These are phyloP conservation scores for Aureobasidium sp. DNA, from an alignment of 2,329 filamentous ascomycete genomes.

Conservation along the genomic window DNA sequence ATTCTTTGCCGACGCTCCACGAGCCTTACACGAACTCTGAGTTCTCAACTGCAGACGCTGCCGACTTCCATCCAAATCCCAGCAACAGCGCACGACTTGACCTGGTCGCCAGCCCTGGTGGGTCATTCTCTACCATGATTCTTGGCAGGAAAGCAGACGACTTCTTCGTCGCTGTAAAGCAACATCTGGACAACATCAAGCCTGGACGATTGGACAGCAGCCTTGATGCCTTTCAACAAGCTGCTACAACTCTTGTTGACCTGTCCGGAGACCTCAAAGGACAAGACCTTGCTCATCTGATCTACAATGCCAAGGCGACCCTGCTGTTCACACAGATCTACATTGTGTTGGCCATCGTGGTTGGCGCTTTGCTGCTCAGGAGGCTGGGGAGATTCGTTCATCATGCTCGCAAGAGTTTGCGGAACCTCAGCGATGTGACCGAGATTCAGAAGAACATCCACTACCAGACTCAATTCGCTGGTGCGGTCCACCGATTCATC, in stretches of 20 bases:
- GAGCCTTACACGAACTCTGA: neutral
- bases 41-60: neutral
- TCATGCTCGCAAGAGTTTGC: neutral
- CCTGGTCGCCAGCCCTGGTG: neutral
- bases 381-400: conserved; percentile 2
- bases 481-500: neutral
- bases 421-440: neutral
- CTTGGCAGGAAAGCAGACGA: conserved; percentile 3
- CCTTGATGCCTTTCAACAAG: neutral
- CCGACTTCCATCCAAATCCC: neutral
- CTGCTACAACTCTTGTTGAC: neutral
- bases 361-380: conserved; percentile 3
- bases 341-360: conserved; percentile 3
- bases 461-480: conserved; percentile 4
- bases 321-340: neutral
- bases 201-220: neutral
- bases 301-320: conserved; percentile 8
- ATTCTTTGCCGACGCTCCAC: neutral
- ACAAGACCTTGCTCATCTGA: conserved; percentile 1
- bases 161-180: conserved; percentile 5
- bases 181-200: neutral
- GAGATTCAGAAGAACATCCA: neutral
- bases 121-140: neutral
- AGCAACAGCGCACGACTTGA: neutral
- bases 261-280: neutral